Conservation (phyloP, 805 yeast species). For the Metschnikowia dekortorum region DNA sequence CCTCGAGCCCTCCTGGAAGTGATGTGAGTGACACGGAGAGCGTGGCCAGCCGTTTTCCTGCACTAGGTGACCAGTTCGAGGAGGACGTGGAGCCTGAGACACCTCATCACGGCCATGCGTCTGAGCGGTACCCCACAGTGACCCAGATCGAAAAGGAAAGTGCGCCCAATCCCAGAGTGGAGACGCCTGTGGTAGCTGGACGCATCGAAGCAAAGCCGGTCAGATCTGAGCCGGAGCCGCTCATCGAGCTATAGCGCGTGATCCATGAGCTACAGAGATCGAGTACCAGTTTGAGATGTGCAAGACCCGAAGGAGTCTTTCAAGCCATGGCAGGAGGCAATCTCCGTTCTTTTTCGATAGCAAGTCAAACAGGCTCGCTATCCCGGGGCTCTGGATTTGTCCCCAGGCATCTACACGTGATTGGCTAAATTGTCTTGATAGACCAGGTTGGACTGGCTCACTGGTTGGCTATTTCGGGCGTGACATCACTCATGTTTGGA, state of each 20-base stretch:
- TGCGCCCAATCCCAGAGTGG: neutral
- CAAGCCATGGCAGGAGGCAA: too few relatives aligned
- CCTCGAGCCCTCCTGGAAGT: conserved; percentile 15
- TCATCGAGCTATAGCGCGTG: conserved; percentile 31
- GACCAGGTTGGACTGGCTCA: too few relatives aligned
- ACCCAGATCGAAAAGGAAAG: conserved; percentile 3
- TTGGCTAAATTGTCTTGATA: too few relatives aligned
- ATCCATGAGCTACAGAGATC: too few relatives aligned
- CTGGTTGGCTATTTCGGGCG: too few relatives aligned
- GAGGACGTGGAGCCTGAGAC: neutral
- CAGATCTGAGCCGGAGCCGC: conserved; percentile 22
- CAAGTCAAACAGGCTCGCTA: too few relatives aligned
- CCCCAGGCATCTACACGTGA: too few relatives aligned
- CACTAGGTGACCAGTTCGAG: conserved; percentile 8
- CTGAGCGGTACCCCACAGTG: conserved; percentile 9
- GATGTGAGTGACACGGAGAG: conserved; percentile 16
- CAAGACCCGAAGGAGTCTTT: too few relatives aligned
- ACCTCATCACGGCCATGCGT: conserved; percentile 11
- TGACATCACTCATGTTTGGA: too few relatives aligned
- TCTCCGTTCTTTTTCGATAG: too few relatives aligned
- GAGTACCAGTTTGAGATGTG: too few relatives aligned
- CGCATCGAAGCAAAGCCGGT: neutral
- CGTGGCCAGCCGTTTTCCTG: conserved; percentile 19
- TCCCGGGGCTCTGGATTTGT: too few relatives aligned
- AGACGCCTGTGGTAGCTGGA: neutral